Evolutionary conservation across 768 basidiomycete genomes (phyloP), one percentile per base, ranked within the genome.

Genomic region (Leccinum longicurvipes): DNA sequence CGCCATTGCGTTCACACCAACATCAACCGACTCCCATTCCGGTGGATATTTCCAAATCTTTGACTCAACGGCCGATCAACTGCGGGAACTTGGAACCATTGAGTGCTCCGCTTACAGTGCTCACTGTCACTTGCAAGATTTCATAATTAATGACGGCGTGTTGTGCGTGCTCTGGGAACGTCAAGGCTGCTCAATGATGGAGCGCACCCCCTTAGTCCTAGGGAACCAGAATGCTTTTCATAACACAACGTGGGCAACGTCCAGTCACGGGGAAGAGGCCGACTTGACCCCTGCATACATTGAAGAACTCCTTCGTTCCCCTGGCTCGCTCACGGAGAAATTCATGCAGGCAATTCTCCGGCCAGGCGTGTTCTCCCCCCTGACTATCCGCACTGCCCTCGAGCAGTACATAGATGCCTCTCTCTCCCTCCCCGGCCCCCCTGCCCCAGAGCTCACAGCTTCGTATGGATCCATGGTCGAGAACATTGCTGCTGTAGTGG

Each of bases 201-300:
- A 89, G 65, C 79, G 72, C 59, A 80, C 77, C 45, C 70, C 74
- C 54, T 73, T 87, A 25, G 74, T 76, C 54, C 52, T 81, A 47
- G 69, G 72, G 45, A 68, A 72, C 31, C 61, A 57, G 50, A 60
- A 56, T 65, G 72, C 54, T 63, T 70, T 61, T 63, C 60, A 50
- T 50, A 53, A 67, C 36, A 56, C 72, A 47, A 52, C 67, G 34
- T 91, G 91, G 88, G 73, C 73, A 51, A 72, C 76, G 27, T 82
- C 81, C 7, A 74, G 74, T 47, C 85, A 88, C 63, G 79, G 85
- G n/a, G 79, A 80, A 59, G 86, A 91, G 73, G 78, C 82, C 42
- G 89, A 88, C 66, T 77, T 89, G 64, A 90, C 90, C 0, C 89
- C 94, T 17, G 83, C 86, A n/a, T 87, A 90, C 71, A 85, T 98